phyloP scores from a whole-genome alignment of 192 early-diverging fungal species.

The Mortierella alpina region DNA sequence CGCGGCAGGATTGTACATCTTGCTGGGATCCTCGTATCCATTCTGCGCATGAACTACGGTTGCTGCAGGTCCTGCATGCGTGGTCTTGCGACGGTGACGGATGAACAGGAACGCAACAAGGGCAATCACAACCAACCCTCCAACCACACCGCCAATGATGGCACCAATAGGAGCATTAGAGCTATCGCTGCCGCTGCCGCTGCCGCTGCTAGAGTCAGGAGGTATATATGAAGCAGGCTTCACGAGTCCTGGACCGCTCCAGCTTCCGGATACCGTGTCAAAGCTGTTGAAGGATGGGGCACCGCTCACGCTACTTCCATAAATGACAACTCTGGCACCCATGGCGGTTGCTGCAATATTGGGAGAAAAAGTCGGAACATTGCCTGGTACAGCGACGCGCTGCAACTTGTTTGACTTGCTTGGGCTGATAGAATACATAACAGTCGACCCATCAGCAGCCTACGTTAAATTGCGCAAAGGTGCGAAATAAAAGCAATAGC shows the following conservation, averaged over 20 bases:
- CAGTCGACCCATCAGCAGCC: conserved; percentile 28
- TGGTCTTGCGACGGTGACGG: conserved; percentile 34
- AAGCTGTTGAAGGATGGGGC: conserved; percentile 24
- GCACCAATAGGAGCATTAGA: conserved; percentile 19
- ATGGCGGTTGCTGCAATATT: conserved; percentile 13
- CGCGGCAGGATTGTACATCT: background rate
- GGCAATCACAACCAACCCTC: conserved; percentile 32
- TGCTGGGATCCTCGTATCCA: background rate
- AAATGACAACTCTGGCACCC: conserved; percentile 20
- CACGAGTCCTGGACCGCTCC: conserved; percentile 41
- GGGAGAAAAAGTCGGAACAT: conserved; percentile 28
- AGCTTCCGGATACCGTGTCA: conserved; percentile 17
- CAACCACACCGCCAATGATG: conserved; percentile 44
- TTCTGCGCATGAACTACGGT: too few relatives aligned
- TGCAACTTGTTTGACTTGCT: conserved; percentile 1
- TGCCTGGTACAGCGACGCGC: conserved; percentile 19
- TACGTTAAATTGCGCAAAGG: background rate
- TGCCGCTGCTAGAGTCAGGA: background rate
- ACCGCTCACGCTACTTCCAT: conserved; percentile 11
- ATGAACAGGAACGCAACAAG: conserved; percentile 24
- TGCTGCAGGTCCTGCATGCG: background rate
- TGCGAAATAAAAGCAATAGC: background rate
- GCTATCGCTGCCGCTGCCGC: background rate
- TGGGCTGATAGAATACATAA: conserved; percentile 26
- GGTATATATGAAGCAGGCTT: background rate